Evolutionary conservation across 2,329 filamentous ascomycete genomes (phyloP).

Genomic region (Scedosporium dehoogii): DNA sequence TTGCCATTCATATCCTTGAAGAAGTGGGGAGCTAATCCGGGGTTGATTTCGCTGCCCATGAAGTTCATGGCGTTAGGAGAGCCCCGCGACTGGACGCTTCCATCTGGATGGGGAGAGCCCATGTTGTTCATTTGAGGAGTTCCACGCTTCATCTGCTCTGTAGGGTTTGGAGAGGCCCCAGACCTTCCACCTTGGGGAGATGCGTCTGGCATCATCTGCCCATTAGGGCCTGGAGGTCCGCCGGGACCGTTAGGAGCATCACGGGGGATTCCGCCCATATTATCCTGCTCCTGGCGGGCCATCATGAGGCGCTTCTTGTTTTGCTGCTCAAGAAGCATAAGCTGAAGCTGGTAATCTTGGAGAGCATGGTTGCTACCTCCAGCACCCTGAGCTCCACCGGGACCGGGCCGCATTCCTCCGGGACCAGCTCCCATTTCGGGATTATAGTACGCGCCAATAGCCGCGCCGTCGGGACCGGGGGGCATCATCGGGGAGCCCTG

Average conservation of each 20-base stretch:
- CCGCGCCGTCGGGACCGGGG: slow-evolving; percentile 55
- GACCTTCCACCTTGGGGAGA: slow-evolving; percentile 59
- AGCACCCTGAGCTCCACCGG: slow-evolving; percentile 35
- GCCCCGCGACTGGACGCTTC: slow-evolving; percentile 49
- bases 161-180: slow-evolving; percentile 66
- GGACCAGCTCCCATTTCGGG: slow-evolving; percentile 42
- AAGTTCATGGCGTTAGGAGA: slow-evolving; percentile 58
- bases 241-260: slow-evolving; percentile 44
- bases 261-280: slow-evolving; percentile 37
- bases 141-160: slow-evolving; percentile 69
- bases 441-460: slow-evolving; percentile 53
- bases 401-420: slow-evolving; percentile 47
- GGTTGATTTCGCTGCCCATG: slow-evolving; percentile 53
- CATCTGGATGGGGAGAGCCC: slow-evolving; percentile 61
- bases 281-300: slow-evolving; percentile 71
- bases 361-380: slow-evolving; percentile 64
- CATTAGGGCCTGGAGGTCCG: slow-evolving; percentile 45
- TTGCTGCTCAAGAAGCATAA: slow-evolving; percentile 79
- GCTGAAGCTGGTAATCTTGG: slow-evolving; percentile 82
- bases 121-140: slow-evolving; percentile 63
- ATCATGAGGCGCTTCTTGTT: slow-evolving; percentile 81
- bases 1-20: slow-evolving; percentile 47
- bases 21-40: slow-evolving; percentile 49
- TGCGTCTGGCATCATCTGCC: slow-evolving; percentile 55
- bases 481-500: slow-evolving; percentile 79